Evolutionary conservation across 345 rosid species (phyloP).

Genomic region (Syzygium oleosum): DNA sequence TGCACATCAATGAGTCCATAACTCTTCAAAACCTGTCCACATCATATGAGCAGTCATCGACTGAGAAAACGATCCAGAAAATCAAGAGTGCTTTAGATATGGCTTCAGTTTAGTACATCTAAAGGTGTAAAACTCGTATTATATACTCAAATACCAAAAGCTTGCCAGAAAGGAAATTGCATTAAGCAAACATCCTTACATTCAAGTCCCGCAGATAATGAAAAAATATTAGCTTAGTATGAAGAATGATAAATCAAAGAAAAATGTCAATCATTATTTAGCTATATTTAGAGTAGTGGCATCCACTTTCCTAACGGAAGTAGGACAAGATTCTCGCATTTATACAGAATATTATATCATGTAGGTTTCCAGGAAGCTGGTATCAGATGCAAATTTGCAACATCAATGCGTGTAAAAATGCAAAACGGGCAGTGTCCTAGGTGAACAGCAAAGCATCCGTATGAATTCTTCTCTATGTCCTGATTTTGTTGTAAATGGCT

Average conservation of each 20-base stretch:
- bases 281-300: neutral
- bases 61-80: neutral
- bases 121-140: neutral
- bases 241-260: neutral
- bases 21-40: constrained; percentile 69
- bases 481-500: neutral
- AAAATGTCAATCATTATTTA: neutral
- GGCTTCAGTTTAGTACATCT: neutral
- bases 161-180: neutral
- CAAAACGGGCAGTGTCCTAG: neutral
- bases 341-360: neutral
- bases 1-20: constrained; percentile 52
- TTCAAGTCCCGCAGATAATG: neutral
- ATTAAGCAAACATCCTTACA: neutral
- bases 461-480: neutral
- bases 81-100: neutral
- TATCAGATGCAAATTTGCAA: neutral
- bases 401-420: neutral
- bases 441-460: neutral
- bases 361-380: neutral
- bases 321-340: neutral
- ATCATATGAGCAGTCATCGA: neutral
- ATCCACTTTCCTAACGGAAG: neutral
- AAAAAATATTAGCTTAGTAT: neutral
- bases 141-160: neutral